phyloP scores from a whole-genome alignment of 1,284 basidiomycete species.

The Trametes pubescens region DNA sequence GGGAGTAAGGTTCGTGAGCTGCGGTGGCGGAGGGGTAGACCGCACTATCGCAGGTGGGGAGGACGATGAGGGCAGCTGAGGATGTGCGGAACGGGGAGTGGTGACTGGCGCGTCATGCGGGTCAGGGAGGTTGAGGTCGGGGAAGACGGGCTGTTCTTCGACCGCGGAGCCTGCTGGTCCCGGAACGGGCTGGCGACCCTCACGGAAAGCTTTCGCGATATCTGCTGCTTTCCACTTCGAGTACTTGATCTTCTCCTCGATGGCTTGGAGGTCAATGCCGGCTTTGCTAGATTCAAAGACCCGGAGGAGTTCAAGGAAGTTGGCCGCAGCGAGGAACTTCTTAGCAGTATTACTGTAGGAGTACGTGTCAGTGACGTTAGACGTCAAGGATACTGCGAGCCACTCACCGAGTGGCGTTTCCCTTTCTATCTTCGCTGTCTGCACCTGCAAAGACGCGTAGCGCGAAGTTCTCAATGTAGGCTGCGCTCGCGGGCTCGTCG shows the following conservation, averaged over 20 bases:
- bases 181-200: conserved; percentile 78
- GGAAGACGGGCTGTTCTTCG: conserved; percentile 20
- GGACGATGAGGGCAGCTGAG: conserved; percentile 22
- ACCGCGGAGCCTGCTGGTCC: conserved; percentile 61
- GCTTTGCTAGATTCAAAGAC: conserved; percentile 75
- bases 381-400: conserved; percentile 20
- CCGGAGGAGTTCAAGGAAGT: conserved; percentile 85
- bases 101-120: conserved; percentile 28
- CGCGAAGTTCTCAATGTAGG: conserved; percentile 96
- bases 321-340: conserved; percentile 88
- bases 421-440: conserved; percentile 90
- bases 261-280: conserved; percentile 51
- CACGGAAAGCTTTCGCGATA: conserved; percentile 88
- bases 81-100: conserved; percentile 31
- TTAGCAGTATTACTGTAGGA: conserved; percentile 77
- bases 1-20: conserved; percentile 28
- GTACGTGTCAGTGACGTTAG: conserved; percentile 9
- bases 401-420: conserved; percentile 73
- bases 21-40: conserved; percentile 32
- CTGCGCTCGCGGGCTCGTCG: conserved; percentile 82
- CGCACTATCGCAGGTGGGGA: conserved; percentile 34
- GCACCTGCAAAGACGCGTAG: conserved; percentile 87
- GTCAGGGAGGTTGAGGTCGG: conserved; percentile 28
- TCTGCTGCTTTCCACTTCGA: conserved; percentile 94
- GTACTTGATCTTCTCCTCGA: conserved; percentile 80